Percentiles rank a stretch among this genome's conserved stretches.
phyloP scores from a whole-genome alignment of 306 rosid genomes.

The Lathyrus aphaca region DNA sequence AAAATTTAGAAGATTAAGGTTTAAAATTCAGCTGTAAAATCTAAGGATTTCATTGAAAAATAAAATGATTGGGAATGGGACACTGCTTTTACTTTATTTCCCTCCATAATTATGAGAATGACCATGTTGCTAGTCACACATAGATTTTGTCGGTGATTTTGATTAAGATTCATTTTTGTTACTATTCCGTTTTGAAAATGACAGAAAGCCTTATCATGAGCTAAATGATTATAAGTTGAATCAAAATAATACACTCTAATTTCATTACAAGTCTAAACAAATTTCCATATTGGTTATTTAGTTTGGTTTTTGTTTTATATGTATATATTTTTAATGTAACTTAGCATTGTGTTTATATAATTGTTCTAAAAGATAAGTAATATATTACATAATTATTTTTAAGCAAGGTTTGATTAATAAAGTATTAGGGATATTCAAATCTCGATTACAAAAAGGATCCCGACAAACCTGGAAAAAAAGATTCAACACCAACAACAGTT shows the following conservation, averaged over 20 bases:
- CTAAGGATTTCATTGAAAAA: neutral
- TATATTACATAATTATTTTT: too few relatives aligned
- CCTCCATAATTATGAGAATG: constrained; percentile 19
- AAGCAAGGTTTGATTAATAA: too few relatives aligned
- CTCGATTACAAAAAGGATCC: too few relatives aligned
- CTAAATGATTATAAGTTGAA: neutral
- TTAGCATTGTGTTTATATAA: too few relatives aligned
- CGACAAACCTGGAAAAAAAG: too few relatives aligned
- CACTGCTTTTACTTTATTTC: constrained; percentile 11
- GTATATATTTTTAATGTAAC: too few relatives aligned
- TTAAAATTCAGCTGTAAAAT: too few relatives aligned
- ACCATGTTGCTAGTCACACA: neutral
- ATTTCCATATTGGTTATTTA: neutral
- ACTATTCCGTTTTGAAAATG: neutral
- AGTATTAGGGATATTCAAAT: too few relatives aligned
- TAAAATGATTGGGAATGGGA: constrained; percentile 32
- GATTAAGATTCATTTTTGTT: neutral
- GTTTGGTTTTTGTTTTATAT: neutral
- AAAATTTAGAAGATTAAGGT: too few relatives aligned
- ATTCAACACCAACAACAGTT: too few relatives aligned
- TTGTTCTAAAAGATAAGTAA: too few relatives aligned
- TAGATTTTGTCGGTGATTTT: constrained; percentile 48
- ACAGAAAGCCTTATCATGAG: neutral
- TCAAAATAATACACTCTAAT: neutral
- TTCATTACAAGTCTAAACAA: neutral